Evolutionary conservation across 2,329 filamentous ascomycete genomes (phyloP).

Genomic region (Microdochium bolleyi): DNA sequence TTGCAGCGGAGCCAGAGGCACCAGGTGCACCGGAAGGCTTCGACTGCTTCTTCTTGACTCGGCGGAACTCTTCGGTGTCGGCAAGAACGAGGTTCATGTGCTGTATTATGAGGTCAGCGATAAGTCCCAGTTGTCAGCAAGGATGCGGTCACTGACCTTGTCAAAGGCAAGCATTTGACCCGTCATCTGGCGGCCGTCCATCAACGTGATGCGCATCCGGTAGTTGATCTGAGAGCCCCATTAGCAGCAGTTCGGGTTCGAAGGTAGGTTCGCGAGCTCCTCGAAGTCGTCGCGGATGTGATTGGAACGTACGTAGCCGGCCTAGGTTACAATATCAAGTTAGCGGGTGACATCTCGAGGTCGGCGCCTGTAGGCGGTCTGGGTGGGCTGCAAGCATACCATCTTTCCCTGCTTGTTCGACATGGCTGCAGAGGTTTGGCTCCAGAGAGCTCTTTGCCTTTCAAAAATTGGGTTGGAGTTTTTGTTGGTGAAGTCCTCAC

Average conservation of each 20-base stretch:
- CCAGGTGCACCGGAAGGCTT: slow-evolving; percentile 58
- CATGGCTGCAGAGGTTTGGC: slow-evolving; percentile 45
- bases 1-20: slow-evolving; percentile 45
- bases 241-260: slow-evolving; percentile 12
- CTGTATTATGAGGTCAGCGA: slow-evolving; percentile 32
- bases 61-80: slow-evolving; percentile 96
- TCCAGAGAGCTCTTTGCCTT: slow-evolving; percentile 30
- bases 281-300: too few species aligned
- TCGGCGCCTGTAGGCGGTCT: slow-evolving; percentile 30
- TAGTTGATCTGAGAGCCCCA: slow-evolving; percentile 76
- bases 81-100: slow-evolving; percentile 99
- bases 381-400: slow-evolving; percentile 54
- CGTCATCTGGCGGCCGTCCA: slow-evolving; percentile 92
- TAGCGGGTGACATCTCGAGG: slow-evolving; percentile 52
- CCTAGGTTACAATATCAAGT: slow-evolving; percentile 49
- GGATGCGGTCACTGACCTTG: slow-evolving; percentile 52
- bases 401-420: slow-evolving; percentile 98
- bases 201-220: slow-evolving; percentile 94
- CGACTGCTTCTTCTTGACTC: slow-evolving; percentile 75
- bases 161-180: slow-evolving; percentile 98
- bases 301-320: slow-evolving; percentile 57
- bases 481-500: slow-evolving; percentile 20
- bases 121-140: background rate
- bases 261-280: background rate
- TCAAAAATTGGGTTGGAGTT: slow-evolving; percentile 35